phyloP scores from a whole-genome alignment of 441 rosid genomes.

The Isatis lusitanica region DNA sequence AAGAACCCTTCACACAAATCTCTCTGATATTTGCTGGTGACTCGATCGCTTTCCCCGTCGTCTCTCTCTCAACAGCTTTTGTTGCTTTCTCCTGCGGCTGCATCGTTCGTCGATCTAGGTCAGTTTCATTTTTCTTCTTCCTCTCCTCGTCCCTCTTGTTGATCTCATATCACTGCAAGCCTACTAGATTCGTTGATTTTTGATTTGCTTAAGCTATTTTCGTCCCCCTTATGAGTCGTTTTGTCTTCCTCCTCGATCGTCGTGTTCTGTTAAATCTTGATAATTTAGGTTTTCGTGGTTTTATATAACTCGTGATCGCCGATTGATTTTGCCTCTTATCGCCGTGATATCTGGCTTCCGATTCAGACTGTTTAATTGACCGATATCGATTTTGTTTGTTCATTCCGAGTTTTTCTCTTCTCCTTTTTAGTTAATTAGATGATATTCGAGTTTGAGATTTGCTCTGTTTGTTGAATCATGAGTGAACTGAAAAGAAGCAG shows the following conservation, averaged over 20 bases:
- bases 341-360: not conserved
- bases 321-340: not conserved
- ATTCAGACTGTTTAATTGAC: not conserved
- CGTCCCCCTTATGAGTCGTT: not conserved
- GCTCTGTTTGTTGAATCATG: not conserved
- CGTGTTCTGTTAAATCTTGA: not conserved
- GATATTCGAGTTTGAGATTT: not conserved
- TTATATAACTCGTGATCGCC: not conserved
- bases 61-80: not conserved
- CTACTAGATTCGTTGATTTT: not conserved
- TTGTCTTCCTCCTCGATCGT: not conserved
- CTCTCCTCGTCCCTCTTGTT: not conserved
- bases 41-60: not conserved
- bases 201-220: not conserved
- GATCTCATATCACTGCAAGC: not conserved
- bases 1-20: not conserved
- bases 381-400: not conserved
- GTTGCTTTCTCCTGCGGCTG: not conserved
- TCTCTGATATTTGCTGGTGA: not conserved
- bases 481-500: not conserved
- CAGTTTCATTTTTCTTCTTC: not conserved
- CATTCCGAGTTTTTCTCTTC: no score
- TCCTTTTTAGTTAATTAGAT: no score
- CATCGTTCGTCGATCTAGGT: slow-evolving; percentile 14
- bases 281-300: not conserved